Evolutionary conservation across 129 eudicot genomes (phyloP), one percentile per base, ranked within the genome.

Genomic region (Helianthus tuberosus): DNA sequence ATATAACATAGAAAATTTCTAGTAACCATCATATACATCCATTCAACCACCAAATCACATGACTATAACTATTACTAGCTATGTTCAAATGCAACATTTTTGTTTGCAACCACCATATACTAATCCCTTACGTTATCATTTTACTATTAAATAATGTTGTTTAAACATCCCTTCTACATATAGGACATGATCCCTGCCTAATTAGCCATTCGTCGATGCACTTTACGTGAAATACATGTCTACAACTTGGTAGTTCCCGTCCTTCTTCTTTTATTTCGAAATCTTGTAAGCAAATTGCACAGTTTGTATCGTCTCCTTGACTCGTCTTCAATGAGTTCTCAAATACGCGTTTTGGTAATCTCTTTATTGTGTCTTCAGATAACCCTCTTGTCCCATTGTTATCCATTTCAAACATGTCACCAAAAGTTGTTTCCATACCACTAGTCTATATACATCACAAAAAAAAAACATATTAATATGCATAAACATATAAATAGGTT

Each of bases 181-280:
- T 78, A 38, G 97, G 97, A 77, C 97, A 91, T 36, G 86, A 83
- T 46, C 83, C 95, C 23, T 91, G 89, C 23, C 81, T 82, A 54
- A 61, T 50, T 46, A 91, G 88, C 97, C 97, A 91, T 73, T 84
- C 82, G 23, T 91, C 95, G 72, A 91, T 91, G 68, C 97, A 91
- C 8, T 82, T 81, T 46, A 66, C 47, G 75, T 91, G 97, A 75
- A 86, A 91, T 44, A 72, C 73, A 62, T 91, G 97, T 59, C 75
- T 55, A 69, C 97, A 91, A 25, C 49, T 71, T 51, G 85, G 84
- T 72, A 91, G 64, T 50, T 61, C 62, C 62, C 89, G 75, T 69
- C 86, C 85, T 54, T 48, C 81, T 51, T 91, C 95, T 23, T 89
- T 83, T 46, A 84, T 77, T 64, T 69, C 75, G 53, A 88, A 75